Evolutionary conservation across 257 asterid species (phyloP), one percentile per base, ranked within the genome.

Genomic region (Nicotiana benthamiana): DNA sequence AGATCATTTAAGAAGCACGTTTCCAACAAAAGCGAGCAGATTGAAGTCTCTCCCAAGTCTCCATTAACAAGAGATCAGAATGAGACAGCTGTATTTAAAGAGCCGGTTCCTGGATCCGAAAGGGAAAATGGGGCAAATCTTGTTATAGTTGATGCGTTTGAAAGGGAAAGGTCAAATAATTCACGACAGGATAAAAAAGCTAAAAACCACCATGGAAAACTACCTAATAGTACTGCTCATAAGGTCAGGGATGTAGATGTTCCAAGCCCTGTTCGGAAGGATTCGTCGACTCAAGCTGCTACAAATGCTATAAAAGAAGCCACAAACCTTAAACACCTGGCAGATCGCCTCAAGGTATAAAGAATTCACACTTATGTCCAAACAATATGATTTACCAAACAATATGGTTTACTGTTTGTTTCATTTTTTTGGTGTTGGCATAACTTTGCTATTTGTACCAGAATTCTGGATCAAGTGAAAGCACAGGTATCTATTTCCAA

Each of bases 301-400:
- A 87, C 89, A 56, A 93, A 82, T 89, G 96, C 96, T 82, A 75
- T 96, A 75, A 96, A 93, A 91, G 99, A 96, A 86, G 99, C 98
- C 1, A 96, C 87, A 88, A 94, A 94, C 90, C 94, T 96, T 56
- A 96, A 96, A 87, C 99, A 94, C 85, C 80, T 90, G 85, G 98
- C 99, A 54, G 99, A 96, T 85, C 98, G 99, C 59, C 86, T 91
- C 59, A 94, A 92, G 99, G 99, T 96, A 24, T 27, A 30, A 57
- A 64, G 13, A 79, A 46, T 79, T 64, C 28, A 26, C 62, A 79
- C 76, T 63, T 53, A 6, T 4, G 34, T 65, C 66, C 66, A 48
- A 74, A 74, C 24, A 26, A n/a, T 27, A 79, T 72, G 20, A 24
- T 74, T 51, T 26, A 43, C 8, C 66, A 48, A 74, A 74, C 24